These are phyloP conservation scores for Eutreptiella sp. DNA, from an alignment of 208 protist genomes.

Conservation along the genomic window DNA sequence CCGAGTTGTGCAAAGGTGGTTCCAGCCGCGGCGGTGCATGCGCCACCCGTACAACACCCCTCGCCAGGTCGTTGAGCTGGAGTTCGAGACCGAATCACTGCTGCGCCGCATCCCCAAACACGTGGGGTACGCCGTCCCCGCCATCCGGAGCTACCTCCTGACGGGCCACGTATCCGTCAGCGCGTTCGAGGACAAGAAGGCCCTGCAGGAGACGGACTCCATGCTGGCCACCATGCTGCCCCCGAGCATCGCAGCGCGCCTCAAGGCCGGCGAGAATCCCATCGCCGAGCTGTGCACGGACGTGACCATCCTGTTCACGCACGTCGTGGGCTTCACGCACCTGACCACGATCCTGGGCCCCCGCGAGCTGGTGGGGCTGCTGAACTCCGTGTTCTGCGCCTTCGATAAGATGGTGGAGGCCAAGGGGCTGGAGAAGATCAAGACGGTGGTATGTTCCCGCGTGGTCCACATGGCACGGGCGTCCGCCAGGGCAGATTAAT, in stretches of 20 bases:
- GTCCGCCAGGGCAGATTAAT: no score
- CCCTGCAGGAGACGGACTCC: conserved; percentile 36
- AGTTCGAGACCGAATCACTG: conserved; percentile 13
- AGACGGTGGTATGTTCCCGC: no score
- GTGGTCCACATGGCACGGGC: no score
- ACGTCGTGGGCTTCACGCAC: conserved; percentile 49
- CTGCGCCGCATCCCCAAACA: conserved; percentile 13
- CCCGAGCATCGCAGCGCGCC: conserved; percentile 30
- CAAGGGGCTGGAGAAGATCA: conserved; percentile 48
- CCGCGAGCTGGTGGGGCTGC: conserved; percentile 41
- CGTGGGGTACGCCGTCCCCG: conserved; percentile 21
- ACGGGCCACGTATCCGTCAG: conserved; percentile 14
- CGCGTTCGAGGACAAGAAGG: conserved; percentile 28
- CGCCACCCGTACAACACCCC: no score
- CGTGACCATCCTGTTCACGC: conserved; percentile 46
- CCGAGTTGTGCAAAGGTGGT: no score
- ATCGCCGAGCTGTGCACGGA: conserved; percentile 41
- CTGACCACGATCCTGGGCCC: conserved; percentile 37
- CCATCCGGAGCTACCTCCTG: conserved; percentile 24
- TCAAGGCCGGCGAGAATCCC: conserved; percentile 39
- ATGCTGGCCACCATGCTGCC: conserved; percentile 42
- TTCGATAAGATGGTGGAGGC: conserved; percentile 43
- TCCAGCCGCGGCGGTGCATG: no score
- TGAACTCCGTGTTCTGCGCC: conserved; percentile 43
- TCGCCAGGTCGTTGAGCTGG: no score